These are phyloP conservation scores for Plasmodium chabaudi DNA, from an alignment of 169 alveolate genomes.

Conservation along the genomic window DNA sequence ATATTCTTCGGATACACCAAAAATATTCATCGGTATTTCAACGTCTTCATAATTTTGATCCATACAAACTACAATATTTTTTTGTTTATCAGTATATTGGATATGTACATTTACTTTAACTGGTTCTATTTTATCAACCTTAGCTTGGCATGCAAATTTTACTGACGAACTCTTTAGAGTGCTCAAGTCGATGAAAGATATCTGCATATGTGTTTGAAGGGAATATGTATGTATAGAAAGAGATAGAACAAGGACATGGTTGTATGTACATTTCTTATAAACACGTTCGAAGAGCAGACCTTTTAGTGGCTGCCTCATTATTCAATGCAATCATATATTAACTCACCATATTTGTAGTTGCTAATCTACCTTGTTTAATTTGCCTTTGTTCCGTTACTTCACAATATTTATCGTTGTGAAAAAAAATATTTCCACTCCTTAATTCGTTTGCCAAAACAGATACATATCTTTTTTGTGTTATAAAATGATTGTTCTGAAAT, in stretches of 20 bases:
- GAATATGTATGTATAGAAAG: neutral
- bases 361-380: conserved; percentile 63
- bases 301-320: too few relatives aligned
- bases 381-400: conserved; percentile 75
- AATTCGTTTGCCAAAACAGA: conserved; percentile 65
- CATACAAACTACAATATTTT: conserved; percentile 62
- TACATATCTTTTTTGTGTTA: conserved; percentile 16
- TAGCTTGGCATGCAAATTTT: conserved; percentile 68
- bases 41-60: conserved; percentile 74
- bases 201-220: conserved; percentile 7
- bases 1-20: conserved; percentile 64
- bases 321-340: neutral
- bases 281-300: neutral
- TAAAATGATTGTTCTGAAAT: conserved; percentile 5
- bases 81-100: conserved; percentile 72
- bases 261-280: neutral
- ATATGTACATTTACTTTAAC: conserved; percentile 39
- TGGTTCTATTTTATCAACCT: conserved; percentile 72
- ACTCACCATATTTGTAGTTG: conserved; percentile 67
- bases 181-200: conserved; percentile 52
- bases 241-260: neutral
- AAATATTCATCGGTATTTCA: conserved; percentile 40
- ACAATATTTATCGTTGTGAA: conserved; percentile 67
- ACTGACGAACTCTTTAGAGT: conserved; percentile 58
- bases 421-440: conserved; percentile 63